Conservation (phyloP, 2,329 filamentous ascomycete genomes). For the Cytospora piceae region DNA sequence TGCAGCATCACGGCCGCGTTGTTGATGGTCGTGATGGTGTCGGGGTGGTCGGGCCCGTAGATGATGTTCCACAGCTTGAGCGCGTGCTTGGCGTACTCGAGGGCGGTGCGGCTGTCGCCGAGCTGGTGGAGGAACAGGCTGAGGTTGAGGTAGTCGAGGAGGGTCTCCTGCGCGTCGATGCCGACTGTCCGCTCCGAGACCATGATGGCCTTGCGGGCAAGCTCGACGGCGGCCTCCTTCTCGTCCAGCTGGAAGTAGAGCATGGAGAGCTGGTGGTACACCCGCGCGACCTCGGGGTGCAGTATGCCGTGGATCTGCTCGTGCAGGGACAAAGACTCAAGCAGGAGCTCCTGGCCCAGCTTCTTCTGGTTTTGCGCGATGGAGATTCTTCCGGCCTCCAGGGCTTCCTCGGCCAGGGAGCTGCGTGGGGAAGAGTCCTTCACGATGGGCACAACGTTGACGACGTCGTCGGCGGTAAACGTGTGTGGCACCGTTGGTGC, state of each 20-base stretch:
- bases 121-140: slow-evolving; percentile 91
- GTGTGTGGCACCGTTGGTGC: slow-evolving; percentile 54
- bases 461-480: slow-evolving; percentile 82
- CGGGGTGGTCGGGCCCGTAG: slow-evolving; percentile 90
- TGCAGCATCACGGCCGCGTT: slow-evolving; percentile 99
- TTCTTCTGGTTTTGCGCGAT: slow-evolving; percentile 94
- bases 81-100: slow-evolving; percentile 88
- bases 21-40: slow-evolving; percentile 98
- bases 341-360: slow-evolving; percentile 88
- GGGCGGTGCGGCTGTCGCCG: slow-evolving; percentile 85
- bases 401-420: slow-evolving; percentile 87
- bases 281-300: slow-evolving; percentile 91
- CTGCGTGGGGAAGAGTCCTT: slow-evolving; percentile 95
- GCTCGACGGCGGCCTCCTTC: slow-evolving; percentile 92
- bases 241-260: slow-evolving; percentile 98
- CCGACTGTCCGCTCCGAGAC: slow-evolving; percentile 93
- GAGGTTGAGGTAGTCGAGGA: slow-evolving; percentile 94
- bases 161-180: slow-evolving; percentile 89
- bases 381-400: slow-evolving; percentile 96
- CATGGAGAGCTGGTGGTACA: slow-evolving; percentile 94
- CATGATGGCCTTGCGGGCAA: slow-evolving; percentile 94
- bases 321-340: slow-evolving; percentile 95
- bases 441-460: slow-evolving; percentile 91
- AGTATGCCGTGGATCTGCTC: slow-evolving; percentile 99
- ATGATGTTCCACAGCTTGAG: slow-evolving; percentile 96